Evolutionary conservation across 1,139 yeast genomes (phyloP).

Genomic region (Pneumocystis carinii): DNA sequence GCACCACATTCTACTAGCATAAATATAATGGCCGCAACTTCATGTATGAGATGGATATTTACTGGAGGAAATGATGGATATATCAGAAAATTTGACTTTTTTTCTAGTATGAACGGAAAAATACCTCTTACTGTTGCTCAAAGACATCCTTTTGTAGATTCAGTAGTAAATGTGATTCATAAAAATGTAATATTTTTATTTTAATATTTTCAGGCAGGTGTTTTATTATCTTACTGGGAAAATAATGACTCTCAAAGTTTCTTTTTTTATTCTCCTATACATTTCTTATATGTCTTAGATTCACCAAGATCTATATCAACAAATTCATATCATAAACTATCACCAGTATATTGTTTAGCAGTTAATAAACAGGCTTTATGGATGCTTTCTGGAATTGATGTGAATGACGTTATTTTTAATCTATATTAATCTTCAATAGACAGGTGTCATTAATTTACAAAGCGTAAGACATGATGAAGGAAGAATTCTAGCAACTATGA

Average conservation of each 20-base stretch:
- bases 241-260: constrained; percentile 33
- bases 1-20: constrained; percentile 32
- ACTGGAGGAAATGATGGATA: constrained; percentile 97
- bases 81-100: constrained; percentile 75
- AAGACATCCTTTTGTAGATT: constrained; percentile 73
- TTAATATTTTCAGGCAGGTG: constrained; percentile 43
- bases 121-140: constrained; percentile 83
- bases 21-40: constrained; percentile 62
- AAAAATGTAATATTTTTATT: neutral
- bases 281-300: neutral
- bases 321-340: constrained; percentile 23
- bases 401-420: constrained; percentile 12
- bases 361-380: constrained; percentile 73
- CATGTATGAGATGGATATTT: constrained; percentile 74
- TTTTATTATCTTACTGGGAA: constrained; percentile 79
- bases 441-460: constrained; percentile 80
- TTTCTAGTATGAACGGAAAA: constrained; percentile 78
- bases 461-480: constrained; percentile 80
- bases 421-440: constrained; percentile 2
- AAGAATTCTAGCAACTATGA: constrained; percentile 57
- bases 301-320: constrained; percentile 22
- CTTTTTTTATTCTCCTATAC: neutral
- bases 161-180: constrained; percentile 37
- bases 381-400: constrained; percentile 64
- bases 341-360: constrained; percentile 79